Percentiles rank a stretch among this genome's conserved stretches.
Conservation (phyloP, 208 protist species). For the Leishmania amazonensis region DNA sequence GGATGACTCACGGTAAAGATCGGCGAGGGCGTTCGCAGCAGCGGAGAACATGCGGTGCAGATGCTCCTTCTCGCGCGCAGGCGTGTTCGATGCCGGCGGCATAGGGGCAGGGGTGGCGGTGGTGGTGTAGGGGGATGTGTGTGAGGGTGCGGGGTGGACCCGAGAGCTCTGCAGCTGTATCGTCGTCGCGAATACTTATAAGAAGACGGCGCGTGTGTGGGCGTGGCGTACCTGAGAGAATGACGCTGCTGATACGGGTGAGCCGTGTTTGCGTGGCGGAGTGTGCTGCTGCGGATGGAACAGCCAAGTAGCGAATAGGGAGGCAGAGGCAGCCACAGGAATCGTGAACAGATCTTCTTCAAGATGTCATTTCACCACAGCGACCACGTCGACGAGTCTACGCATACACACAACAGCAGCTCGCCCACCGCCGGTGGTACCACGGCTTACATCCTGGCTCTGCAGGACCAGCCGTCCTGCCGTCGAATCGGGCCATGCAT, state of each 20-base stretch:
- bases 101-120: background rate
- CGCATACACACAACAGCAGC: background rate
- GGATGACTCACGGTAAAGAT: slow-evolving; percentile 57
- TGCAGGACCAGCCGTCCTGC: background rate
- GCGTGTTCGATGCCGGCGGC: slow-evolving; percentile 13
- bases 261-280: background rate
- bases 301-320: background rate
- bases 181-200: background rate
- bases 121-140: background rate
- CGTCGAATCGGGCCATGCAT: background rate
- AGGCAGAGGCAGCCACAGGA: background rate
- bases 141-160: too few species aligned
- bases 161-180: background rate
- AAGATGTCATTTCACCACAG: background rate
- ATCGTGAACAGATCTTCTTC: background rate
- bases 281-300: background rate
- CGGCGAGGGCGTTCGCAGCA: slow-evolving; percentile 47
- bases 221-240: background rate
- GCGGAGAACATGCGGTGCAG: slow-evolving; percentile 44
- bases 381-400: background rate
- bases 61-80: slow-evolving; percentile 20
- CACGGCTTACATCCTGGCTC: background rate
- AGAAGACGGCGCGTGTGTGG: background rate
- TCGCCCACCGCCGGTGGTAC: background rate
- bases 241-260: background rate